Evolutionary conservation across 768 basidiomycete genomes (phyloP).

Genomic region (Galerina sulciceps): DNA sequence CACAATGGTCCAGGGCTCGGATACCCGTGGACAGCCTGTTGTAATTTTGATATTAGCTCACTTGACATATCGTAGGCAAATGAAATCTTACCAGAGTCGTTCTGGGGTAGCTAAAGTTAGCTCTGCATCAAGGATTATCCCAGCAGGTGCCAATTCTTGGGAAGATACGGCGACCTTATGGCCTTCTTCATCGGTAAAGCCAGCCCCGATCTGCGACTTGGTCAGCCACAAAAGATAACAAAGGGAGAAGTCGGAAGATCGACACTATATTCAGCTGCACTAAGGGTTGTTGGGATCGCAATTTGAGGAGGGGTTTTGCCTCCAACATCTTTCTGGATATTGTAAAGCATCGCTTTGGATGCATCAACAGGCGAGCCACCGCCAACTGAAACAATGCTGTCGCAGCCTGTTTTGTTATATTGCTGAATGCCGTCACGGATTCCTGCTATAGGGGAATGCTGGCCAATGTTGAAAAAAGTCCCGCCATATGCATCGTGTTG

Average conservation of each 20-base stretch:
- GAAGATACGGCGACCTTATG: constrained; percentile 63
- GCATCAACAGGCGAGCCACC: constrained; percentile 85
- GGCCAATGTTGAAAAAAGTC: constrained; percentile 75
- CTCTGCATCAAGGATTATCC: constrained; percentile 79
- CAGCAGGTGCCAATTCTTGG: constrained; percentile 65
- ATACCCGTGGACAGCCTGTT: constrained; percentile 79
- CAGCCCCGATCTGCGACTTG: constrained; percentile 57
- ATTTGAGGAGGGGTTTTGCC: constrained; percentile 65
- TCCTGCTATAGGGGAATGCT: constrained; percentile 72
- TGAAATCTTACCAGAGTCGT: constrained; percentile 61
- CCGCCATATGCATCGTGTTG: constrained; percentile 62
- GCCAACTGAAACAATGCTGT: constrained; percentile 74
- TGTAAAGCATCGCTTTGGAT: constrained; percentile 71
- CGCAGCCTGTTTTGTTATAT: constrained; percentile 61
- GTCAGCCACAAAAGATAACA: not conserved
- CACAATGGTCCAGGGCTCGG: constrained; percentile 78
- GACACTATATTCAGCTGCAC: constrained; percentile 77
- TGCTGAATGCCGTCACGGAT: constrained; percentile 59
- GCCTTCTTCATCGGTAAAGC: constrained; percentile 73
- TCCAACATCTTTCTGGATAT: constrained; percentile 59
- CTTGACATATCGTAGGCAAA: not conserved
- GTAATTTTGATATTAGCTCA: not conserved
- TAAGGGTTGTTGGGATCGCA: constrained; percentile 82
- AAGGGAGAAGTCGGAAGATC: constrained; percentile 16
- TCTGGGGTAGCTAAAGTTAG: constrained; percentile 76